Conservation (phyloP, 2,329 filamentous ascomycete species). For the Colletotrichum sp. region DNA sequence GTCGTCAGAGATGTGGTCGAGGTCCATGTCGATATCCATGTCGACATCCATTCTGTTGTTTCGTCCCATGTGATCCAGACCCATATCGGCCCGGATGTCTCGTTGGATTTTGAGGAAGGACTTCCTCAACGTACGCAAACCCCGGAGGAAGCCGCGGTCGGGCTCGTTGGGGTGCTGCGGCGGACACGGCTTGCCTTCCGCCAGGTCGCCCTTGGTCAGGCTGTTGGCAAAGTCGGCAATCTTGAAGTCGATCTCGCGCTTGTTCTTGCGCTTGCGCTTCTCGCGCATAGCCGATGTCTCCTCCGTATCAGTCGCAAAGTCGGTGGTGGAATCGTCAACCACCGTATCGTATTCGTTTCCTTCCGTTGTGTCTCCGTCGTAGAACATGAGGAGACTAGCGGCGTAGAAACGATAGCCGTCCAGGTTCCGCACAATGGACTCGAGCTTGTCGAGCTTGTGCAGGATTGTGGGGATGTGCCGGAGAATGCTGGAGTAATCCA, state of each 20-base stretch:
- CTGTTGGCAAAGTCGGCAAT: conserved; percentile 99
- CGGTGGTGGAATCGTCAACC: conserved; percentile 62
- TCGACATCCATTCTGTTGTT: conserved; percentile 15
- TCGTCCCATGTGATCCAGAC: conserved; percentile 40
- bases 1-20: conserved; percentile 11
- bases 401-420: conserved; percentile 94
- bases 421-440: conserved; percentile 79
- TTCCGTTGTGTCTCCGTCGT: conserved; percentile 78
- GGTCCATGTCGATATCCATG: not conserved
- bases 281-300: conserved; percentile 42
- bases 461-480: conserved; percentile 88
- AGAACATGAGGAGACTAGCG: conserved; percentile 92
- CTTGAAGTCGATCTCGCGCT: conserved; percentile 82
- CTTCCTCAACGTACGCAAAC: conserved; percentile 75
- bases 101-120: conserved; percentile 90
- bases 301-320: conserved; percentile 62
- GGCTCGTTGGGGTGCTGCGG: conserved; percentile 80
- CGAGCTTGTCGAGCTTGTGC: conserved; percentile 81
- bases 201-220: conserved; percentile 82
- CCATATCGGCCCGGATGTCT: conserved; percentile 67
- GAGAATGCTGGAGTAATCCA: conserved; percentile 78
- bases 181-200: conserved; percentile 70
- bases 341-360: conserved; percentile 51
- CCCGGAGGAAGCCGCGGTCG: conserved; percentile 88
- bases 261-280: conserved; percentile 52